Percentiles rank a stretch among this genome's conserved stretches.
These are phyloP conservation scores for Aspergillus pseudotamarii DNA, from an alignment of 2,329 filamentous ascomycete species.

Conservation along the genomic window DNA sequence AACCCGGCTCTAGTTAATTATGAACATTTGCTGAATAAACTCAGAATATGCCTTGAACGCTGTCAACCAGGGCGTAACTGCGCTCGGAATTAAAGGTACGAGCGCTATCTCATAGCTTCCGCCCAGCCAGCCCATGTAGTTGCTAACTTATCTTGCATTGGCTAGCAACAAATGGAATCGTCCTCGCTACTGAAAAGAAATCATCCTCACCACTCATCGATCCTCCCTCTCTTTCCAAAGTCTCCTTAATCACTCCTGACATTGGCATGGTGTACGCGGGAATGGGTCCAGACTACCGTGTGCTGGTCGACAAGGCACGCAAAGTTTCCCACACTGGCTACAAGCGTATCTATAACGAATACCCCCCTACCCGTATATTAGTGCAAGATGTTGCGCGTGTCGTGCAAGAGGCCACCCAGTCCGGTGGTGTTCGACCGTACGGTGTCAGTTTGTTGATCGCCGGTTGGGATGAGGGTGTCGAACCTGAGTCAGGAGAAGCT, in stretches of 20 bases:
- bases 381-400: slow-evolving; percentile 97
- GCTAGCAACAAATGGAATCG: slow-evolving; percentile 94
- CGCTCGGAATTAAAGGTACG: slow-evolving; percentile 95
- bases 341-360: slow-evolving; percentile 99
- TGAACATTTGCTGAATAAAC: slow-evolving; percentile 20
- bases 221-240: slow-evolving; percentile 90
- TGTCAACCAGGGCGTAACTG: slow-evolving; percentile 98
- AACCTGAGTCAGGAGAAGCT: slow-evolving; percentile 75
- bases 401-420: slow-evolving; percentile 99
- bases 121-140: slow-evolving; percentile 3
- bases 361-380: slow-evolving; percentile 98
- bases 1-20: not conserved
- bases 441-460: slow-evolving; percentile 94
- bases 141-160: slow-evolving; percentile 18
- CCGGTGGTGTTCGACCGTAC: slow-evolving; percentile 94
- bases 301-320: slow-evolving; percentile 94
- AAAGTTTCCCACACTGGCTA: slow-evolving; percentile 98
- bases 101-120: slow-evolving; percentile 8
- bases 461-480: slow-evolving; percentile 95
- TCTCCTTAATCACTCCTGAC: slow-evolving; percentile 96
- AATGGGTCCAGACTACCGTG: slow-evolving; percentile 98
- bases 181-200: slow-evolving; percentile 99
- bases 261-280: slow-evolving; percentile 99
- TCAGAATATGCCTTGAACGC: slow-evolving; percentile 98
- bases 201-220: slow-evolving; percentile 97